Base-by-base conservation (phyloP, 2,329 filamentous ascomycete species). In the Pseudogymnoascus pannorum region DNA sequence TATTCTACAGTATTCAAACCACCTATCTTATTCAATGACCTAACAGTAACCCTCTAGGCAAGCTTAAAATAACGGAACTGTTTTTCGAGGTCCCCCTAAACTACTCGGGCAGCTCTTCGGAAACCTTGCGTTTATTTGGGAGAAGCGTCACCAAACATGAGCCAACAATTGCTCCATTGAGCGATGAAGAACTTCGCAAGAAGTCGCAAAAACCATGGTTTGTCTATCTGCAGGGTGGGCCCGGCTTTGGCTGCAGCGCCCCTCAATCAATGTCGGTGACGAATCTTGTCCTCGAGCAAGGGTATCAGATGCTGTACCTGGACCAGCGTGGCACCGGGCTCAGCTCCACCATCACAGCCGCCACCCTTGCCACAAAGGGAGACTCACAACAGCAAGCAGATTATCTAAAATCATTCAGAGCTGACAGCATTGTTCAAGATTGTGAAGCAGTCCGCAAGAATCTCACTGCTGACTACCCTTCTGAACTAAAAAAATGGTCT, bases 311-410 rank as follows among this genome's bases (percentile, higher is more conserved):
- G 51, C 81, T 97, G 2, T 87, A 88, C 65, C 81, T 97, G n/a
- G 93, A 97, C 73, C 92, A 96, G 72, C 85, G 93, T 58, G 93
- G 93, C 11, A 95, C 91, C 2, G 93, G 93, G 1, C 77, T 96
- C 58, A 95, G 90, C 71, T 89, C 86, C 1, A 88, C 92, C 1
- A 83, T 97, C 42, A 88, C 88, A 1, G 85, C 89, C 7, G 83
- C 82, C 7, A 91, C 87, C 5, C 79, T 97, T 4, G 81, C 82
- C 33, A 76, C 82, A 11, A 81, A 86, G 38, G 88, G 87, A 4
- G 81, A 83, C 62, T 77, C 83, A 1, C 74, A 81, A 51, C 83
- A 84, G 62, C 91, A 97, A 74, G 88, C 88, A 5, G 82, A 86
- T 60, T 96, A 96, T 69, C 80, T 97, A 65, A 89, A 88, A 72